Base-by-base conservation (phyloP, 805 yeast species). In the Blastobotrys chiropterorum region DNA sequence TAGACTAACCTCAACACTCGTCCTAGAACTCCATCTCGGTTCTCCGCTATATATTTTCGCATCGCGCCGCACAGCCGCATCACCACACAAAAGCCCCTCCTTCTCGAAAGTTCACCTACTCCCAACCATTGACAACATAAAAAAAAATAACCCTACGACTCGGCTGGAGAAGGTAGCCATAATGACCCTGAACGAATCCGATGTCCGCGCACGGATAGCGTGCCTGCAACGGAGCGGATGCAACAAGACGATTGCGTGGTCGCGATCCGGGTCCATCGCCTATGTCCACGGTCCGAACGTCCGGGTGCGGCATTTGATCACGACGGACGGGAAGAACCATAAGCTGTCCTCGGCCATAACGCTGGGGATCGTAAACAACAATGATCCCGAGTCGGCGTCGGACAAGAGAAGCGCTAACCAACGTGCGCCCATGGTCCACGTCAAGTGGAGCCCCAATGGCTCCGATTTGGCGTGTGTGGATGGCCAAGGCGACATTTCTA, bases 401-500 rank as follows among this genome's bases (percentile, higher is more conserved):
- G 30, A 15, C 7, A 26, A 15, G 42, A 39, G 14, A 17, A 30
- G 16, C 44, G 44, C 30, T 20, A 41, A 13, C 34, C 55, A 42
- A 47, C 56, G 44, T 46, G 50, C 50, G 42, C 59, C 46, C 31
- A 55, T 54, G 22, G 59, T 38, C 21, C 60, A 56, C 47, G 45
- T 61, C 38, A 62, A 63, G 40, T 94, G 97, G 90, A 83, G 94
- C 53, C 80, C 82, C 46, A 72, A 83, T 0, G 92, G 92, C 44
- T 81, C 86, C 52, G 96, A 90, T 62, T 73, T 94, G 46, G 95
- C 95, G 1, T 79, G 86, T 2, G 74, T 86, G 44, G 98, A 85
- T 2, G 75, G 83, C 53, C 63, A 52, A 26, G 62, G 63, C 20
- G 55, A 55, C 22, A 26, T 57, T 13, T 59, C 61, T n/a, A 58